Conservation (phyloP, 768 basidiomycete genomes). For the Boletus vinaceobasis region DNA sequence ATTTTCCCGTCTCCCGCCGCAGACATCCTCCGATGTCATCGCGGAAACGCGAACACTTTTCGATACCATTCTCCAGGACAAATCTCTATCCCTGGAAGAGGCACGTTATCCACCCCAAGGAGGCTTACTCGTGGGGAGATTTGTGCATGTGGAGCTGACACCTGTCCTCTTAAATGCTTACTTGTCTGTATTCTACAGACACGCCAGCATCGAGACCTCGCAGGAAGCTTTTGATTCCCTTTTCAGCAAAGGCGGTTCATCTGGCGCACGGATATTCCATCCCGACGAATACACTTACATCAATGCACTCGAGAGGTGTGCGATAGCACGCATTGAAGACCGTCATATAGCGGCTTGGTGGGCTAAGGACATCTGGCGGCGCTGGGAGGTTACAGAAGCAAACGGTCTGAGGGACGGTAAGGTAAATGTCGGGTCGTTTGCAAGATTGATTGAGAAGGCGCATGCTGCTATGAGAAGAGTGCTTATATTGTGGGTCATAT, state of each 20-base stretch:
- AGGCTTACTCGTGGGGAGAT: slow-evolving; percentile 35
- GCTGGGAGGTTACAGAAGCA: slow-evolving; percentile 55
- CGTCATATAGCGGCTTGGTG: slow-evolving; percentile 47
- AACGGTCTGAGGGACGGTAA: slow-evolving; percentile 29
- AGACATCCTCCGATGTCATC: slow-evolving; percentile 68
- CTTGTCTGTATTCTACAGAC: slow-evolving; percentile 69
- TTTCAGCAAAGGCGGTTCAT: slow-evolving; percentile 37
- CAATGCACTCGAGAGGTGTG: slow-evolving; percentile 68
- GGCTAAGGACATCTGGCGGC: slow-evolving; percentile 61
- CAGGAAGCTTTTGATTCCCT: slow-evolving; percentile 49
- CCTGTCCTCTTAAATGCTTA: slow-evolving; percentile 75
- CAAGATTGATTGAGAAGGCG: slow-evolving; percentile 62
- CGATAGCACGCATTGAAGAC: slow-evolving; percentile 40
- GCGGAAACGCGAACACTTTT: slow-evolving; percentile 69
- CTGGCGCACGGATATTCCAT: slow-evolving; percentile 24
- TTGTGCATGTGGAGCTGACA: slow-evolving; percentile 55
- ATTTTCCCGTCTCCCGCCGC: slow-evolving; percentile 61
- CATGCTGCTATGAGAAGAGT: slow-evolving; percentile 68
- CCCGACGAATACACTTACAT: slow-evolving; percentile 57
- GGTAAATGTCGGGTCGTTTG: slow-evolving; percentile 19
- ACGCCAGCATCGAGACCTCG: slow-evolving; percentile 48
- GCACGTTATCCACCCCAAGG: not conserved
- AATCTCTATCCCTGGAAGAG: not conserved
- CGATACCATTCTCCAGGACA: slow-evolving; percentile 51
- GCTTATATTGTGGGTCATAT: slow-evolving; percentile 51